phyloP scores from a whole-genome alignment of 208 protist species.

The Leishmania mexicana region DNA sequence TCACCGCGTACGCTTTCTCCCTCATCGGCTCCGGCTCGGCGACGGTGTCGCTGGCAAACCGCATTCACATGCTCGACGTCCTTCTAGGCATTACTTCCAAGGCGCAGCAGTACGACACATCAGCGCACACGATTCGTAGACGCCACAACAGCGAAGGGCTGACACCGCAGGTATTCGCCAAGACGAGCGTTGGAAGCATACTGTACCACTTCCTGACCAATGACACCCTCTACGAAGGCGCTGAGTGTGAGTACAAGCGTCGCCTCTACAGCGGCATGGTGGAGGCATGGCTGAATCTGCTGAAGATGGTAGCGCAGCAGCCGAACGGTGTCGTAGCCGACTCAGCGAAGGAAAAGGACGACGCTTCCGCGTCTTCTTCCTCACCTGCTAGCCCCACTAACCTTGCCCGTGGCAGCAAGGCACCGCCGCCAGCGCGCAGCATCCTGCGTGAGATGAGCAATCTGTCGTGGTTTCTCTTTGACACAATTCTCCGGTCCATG shows the following conservation, averaged over 20 bases:
- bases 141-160: slow-evolving; percentile 47
- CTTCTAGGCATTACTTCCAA: slow-evolving; percentile 66
- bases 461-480: slow-evolving; percentile 87
- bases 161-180: slow-evolving; percentile 36
- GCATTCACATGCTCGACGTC: slow-evolving; percentile 74
- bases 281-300: slow-evolving; percentile 69
- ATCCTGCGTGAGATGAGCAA: slow-evolving; percentile 71
- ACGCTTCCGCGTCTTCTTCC: background rate
- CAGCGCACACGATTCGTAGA: slow-evolving; percentile 44
- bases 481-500: slow-evolving; percentile 80
- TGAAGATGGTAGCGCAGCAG: slow-evolving; percentile 28
- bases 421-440: slow-evolving; percentile 36
- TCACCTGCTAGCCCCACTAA: slow-evolving; percentile 3
- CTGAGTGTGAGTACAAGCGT: slow-evolving; percentile 38
- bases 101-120: slow-evolving; percentile 77
- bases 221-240: slow-evolving; percentile 70
- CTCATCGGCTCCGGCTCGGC: slow-evolving; percentile 78
- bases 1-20: slow-evolving; percentile 72
- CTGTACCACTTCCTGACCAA: slow-evolving; percentile 87
- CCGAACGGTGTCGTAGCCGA: background rate
- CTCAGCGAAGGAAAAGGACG: background rate
- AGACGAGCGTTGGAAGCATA: slow-evolving; percentile 64
- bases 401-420: slow-evolving; percentile 18
- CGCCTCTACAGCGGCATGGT: slow-evolving; percentile 80
- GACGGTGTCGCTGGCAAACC: slow-evolving; percentile 60